Evolutionary conservation across 2,329 filamentous ascomycete genomes (phyloP).

Genomic region (Aureobasidium zeae): DNA sequence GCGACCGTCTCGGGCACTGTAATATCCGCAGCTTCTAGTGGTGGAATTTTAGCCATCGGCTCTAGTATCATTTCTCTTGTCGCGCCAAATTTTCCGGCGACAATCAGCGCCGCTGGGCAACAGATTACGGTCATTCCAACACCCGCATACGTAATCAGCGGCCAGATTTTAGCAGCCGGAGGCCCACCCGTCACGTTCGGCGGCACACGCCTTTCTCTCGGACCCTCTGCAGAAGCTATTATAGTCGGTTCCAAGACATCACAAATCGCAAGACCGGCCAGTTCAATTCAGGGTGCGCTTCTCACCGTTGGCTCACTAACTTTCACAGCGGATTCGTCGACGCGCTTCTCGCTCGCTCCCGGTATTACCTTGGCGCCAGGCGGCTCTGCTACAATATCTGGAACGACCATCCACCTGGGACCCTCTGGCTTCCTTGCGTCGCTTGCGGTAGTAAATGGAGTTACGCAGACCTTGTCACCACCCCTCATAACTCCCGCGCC

Average conservation of each 20-base stretch:
- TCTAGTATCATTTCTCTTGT: constrained; percentile 17
- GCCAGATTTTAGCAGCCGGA: constrained; percentile 30
- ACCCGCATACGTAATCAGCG: constrained; percentile 28
- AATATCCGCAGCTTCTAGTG: constrained; percentile 17
- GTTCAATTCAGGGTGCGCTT: constrained; percentile 18
- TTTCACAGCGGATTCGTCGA: constrained; percentile 38
- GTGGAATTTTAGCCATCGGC: constrained; percentile 20
- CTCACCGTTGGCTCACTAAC: constrained; percentile 33
- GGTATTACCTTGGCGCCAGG: constrained; percentile 30
- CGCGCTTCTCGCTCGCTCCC: constrained; percentile 35
- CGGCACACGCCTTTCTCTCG: constrained; percentile 27
- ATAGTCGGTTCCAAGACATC: constrained; percentile 24
- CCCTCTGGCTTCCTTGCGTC: constrained; percentile 26
- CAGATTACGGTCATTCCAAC: constrained; percentile 24
- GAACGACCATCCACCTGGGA: constrained; percentile 34
- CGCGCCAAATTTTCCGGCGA: not conserved
- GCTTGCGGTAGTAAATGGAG: constrained; percentile 33
- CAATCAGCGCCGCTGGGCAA: constrained; percentile 10
- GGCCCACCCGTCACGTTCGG: constrained; percentile 29
- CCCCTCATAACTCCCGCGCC: constrained; percentile 26
- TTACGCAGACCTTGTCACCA: constrained; percentile 27
- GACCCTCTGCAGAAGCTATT: constrained; percentile 30
- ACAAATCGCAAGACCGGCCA: constrained; percentile 20
- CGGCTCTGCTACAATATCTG: constrained; percentile 31
- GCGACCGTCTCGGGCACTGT: constrained; percentile 21